Conservation (phyloP, 257 asterid genomes). For the Lycium ferocissimum region DNA sequence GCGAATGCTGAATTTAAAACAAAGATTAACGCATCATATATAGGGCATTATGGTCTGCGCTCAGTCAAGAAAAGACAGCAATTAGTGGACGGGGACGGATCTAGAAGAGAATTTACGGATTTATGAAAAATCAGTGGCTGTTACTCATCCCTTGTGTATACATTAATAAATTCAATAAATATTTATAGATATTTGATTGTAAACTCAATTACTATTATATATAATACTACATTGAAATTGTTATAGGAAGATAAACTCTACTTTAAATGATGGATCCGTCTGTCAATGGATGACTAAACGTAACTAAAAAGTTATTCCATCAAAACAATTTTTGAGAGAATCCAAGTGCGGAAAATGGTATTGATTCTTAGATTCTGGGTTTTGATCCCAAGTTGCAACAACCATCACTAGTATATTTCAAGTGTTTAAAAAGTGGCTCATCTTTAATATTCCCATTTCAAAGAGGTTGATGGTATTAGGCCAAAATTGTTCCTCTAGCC, state of each 20-base stretch:
- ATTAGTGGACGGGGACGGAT: neutral
- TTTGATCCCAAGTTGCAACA: conserved; percentile 4
- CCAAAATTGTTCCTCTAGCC: neutral
- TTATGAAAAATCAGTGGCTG: too few species aligned
- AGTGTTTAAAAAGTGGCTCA: neutral
- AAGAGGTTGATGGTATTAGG: neutral
- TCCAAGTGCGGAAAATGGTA: conserved; percentile 27
- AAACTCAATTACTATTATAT: too few species aligned
- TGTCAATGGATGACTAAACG: neutral
- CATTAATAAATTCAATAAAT: too few species aligned
- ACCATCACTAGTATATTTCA: conserved; percentile 2
- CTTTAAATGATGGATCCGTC: too few species aligned
- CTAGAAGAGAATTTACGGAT: too few species aligned
- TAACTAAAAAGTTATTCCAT: neutral
- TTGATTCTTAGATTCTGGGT: conserved; percentile 26
- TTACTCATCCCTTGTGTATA: too few species aligned
- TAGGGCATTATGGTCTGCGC: too few species aligned
- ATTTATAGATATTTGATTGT: too few species aligned
- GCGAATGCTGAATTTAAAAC: neutral
- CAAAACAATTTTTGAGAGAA: neutral
- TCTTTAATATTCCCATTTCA: too few species aligned
- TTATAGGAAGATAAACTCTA: too few species aligned
- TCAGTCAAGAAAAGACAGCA: neutral
- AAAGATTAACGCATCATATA: conserved; percentile 11
- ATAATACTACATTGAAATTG: too few species aligned